Evolutionary conservation across 306 rosid species (phyloP).

Genomic region (Dalbergia oliveri): DNA sequence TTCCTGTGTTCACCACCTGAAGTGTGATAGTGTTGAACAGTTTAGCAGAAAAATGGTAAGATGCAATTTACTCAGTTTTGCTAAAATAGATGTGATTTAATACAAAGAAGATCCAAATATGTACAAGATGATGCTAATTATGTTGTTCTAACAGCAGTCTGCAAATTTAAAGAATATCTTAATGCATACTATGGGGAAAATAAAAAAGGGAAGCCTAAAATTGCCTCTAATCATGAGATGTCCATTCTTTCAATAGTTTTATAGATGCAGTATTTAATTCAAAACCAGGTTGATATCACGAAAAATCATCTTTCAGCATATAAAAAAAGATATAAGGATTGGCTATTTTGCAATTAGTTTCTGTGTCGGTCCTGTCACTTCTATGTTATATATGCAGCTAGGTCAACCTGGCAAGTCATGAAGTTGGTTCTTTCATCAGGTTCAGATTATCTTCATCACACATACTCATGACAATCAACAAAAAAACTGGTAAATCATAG

Average conservation of each 20-base stretch:
- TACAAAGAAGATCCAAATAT: constrained; percentile 22
- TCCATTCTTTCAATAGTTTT: constrained; percentile 7
- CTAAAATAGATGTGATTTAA: constrained; percentile 16
- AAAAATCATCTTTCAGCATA: constrained; percentile 20
- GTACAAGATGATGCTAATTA: constrained; percentile 10
- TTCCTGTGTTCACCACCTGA: constrained; percentile 18
- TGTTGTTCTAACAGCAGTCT: background rate
- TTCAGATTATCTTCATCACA: constrained; percentile 17
- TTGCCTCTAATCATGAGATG: constrained; percentile 19
- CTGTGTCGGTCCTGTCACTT: background rate
- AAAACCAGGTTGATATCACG: background rate
- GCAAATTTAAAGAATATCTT: background rate
- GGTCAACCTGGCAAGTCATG: too few species aligned
- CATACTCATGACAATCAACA: constrained; percentile 19
- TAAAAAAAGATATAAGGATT: constrained; percentile 24
- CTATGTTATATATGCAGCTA: background rate
- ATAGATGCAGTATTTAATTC: constrained; percentile 9
- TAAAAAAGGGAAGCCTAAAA: background rate
- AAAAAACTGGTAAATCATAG: constrained; percentile 13
- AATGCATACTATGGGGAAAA: background rate
- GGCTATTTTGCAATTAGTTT: constrained; percentile 6
- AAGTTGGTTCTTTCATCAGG: background rate
- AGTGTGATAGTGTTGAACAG: background rate
- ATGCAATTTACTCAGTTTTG: constrained; percentile 8
- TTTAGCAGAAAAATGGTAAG: constrained; percentile 15